Evolutionary conservation across 75 land plant genomes (phyloP).

Genomic region (Isoetes taiwanensis): DNA sequence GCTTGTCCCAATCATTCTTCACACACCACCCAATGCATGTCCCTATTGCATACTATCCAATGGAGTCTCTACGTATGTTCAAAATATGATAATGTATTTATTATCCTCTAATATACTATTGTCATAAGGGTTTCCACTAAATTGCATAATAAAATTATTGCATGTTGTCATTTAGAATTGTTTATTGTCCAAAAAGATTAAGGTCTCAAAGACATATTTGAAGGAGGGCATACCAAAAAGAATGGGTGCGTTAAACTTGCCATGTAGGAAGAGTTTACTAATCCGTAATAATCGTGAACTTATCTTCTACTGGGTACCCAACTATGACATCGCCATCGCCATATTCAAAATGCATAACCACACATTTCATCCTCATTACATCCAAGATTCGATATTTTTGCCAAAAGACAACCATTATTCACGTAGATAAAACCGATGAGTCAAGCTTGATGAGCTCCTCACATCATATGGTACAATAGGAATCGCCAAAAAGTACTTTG

Average conservation of each 20-base stretch:
- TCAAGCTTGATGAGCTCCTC: not conserved
- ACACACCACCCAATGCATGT: no score
- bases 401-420: not conserved
- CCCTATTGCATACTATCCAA: no score
- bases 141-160: no score
- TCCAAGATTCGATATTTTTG: conserved; percentile 1
- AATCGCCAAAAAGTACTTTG: not conserved
- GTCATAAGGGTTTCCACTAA: no score
- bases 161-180: no score
- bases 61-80: no score
- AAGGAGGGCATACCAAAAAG: not conserved
- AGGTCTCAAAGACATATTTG: no score
- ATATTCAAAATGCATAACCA: conserved; percentile 2
- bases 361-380: conserved; percentile 15
- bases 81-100: no score
- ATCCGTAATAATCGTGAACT: not conserved
- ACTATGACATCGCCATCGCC: not conserved
- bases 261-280: no score
- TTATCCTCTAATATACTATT: no score
- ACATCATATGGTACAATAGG: conserved; percentile 3
- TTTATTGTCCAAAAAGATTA: no score
- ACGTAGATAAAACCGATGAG: not conserved
- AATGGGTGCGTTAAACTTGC: not conserved
- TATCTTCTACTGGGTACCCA: not conserved
- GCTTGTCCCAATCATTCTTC: no score